Evolutionary conservation across 1,284 basidiomycete species (phyloP).

Genomic region (Rhodotorula sp.): DNA sequence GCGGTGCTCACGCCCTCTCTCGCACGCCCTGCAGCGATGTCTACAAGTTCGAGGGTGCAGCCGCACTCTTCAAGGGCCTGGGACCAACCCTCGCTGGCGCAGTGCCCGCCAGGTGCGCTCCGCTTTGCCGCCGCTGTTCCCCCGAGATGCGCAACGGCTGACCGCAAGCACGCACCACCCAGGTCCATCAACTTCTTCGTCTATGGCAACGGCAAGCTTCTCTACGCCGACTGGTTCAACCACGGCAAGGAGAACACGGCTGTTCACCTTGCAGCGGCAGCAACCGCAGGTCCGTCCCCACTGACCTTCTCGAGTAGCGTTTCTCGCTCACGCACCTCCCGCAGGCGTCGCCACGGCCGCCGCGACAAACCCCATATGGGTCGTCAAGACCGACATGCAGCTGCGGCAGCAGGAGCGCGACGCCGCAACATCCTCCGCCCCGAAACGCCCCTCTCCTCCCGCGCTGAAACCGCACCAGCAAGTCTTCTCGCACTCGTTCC

Average conservation of each 20-base stretch:
- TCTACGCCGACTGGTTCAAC: slow-evolving; percentile 83
- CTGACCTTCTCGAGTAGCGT: neutral
- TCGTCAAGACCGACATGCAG: slow-evolving; percentile 75
- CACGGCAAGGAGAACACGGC: slow-evolving; percentile 74
- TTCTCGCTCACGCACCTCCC: neutral
- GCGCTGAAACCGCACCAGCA: slow-evolving; percentile 12
- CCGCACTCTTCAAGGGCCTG: slow-evolving; percentile 90
- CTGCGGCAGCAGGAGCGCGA: slow-evolving; percentile 37
- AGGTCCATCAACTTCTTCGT: slow-evolving; percentile 94
- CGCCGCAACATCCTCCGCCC: slow-evolving; percentile 3
- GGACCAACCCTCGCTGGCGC: slow-evolving; percentile 94
- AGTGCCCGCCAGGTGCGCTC: slow-evolving; percentile 75
- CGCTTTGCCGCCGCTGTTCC: neutral
- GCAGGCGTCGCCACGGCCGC: slow-evolving; percentile 77
- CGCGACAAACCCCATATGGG: slow-evolving; percentile 97
- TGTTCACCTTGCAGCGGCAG: slow-evolving; percentile 84
- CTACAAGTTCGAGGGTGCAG: slow-evolving; percentile 82
- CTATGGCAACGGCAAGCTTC: slow-evolving; percentile 93
- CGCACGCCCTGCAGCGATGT: slow-evolving; percentile 65
- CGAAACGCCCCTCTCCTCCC: slow-evolving; percentile 25
- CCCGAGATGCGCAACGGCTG: too few relatives aligned
- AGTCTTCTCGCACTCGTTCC: slow-evolving; percentile 41
- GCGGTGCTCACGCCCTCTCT: neutral
- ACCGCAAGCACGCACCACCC: neutral
- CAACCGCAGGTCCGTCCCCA: slow-evolving; percentile 61